Percentiles rank a stretch among this genome's conserved stretches.
Conservation (phyloP, 495 filamentous ascomycete genomes). For the Trichoderma reesei region DNA sequence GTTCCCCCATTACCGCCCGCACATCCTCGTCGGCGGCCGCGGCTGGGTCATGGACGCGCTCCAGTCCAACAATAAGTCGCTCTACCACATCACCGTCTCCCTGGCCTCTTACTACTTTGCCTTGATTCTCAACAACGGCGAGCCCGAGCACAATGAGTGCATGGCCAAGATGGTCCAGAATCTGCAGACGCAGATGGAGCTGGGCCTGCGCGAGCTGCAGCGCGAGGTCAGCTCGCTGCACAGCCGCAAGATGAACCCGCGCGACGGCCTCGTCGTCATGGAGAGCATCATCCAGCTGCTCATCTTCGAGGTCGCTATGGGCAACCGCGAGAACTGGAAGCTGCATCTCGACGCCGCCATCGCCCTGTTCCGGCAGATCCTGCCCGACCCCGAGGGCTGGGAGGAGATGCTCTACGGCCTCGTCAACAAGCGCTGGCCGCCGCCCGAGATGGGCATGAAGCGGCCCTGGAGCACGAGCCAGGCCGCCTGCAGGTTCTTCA, state of each 20-base stretch:
- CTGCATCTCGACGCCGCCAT: constrained; percentile 40
- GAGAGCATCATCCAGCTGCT: constrained; percentile 45
- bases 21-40: constrained; percentile 35
- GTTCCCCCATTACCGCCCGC: constrained; percentile 45
- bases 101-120: constrained; percentile 42
- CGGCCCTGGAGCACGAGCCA: constrained; percentile 38
- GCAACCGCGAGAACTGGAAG: constrained; percentile 36
- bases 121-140: constrained; percentile 19
- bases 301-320: constrained; percentile 37
- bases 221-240: constrained; percentile 31
- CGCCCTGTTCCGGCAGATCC: constrained; percentile 37
- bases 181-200: constrained; percentile 29
- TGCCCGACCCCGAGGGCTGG: constrained; percentile 12
- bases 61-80: constrained; percentile 37
- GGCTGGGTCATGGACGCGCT: constrained; percentile 42
- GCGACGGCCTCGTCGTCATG: constrained; percentile 33
- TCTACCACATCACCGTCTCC: constrained; percentile 36
- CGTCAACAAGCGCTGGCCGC: constrained; percentile 21
- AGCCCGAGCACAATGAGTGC: constrained; percentile 19
- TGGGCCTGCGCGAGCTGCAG: constrained; percentile 33
- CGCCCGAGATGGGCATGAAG: constrained; percentile 14
- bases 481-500: constrained; percentile 43
- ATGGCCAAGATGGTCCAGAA: constrained; percentile 21
- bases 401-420: constrained; percentile 25
- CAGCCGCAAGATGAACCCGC: constrained; percentile 21